Evolutionary conservation across 169 alveolate genomes (phyloP).

Genomic region (Plasmodium knowlesi): DNA sequence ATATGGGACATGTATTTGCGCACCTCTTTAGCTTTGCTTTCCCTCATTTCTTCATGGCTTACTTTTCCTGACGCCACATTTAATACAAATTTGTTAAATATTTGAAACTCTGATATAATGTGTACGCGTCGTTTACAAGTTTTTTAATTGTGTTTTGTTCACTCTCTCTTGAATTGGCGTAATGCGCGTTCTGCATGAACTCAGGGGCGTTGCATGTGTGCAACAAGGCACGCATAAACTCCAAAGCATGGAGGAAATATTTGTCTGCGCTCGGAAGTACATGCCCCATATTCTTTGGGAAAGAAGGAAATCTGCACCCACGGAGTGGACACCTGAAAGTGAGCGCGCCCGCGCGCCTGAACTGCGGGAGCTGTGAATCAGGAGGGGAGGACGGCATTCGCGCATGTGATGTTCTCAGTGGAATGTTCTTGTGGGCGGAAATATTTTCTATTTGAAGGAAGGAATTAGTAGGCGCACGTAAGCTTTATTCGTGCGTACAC

Average conservation of each 20-base stretch:
- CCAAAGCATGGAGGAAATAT: neutral
- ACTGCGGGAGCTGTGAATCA: neutral
- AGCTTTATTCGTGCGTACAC: neutral
- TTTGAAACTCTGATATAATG: slow-evolving; percentile 46
- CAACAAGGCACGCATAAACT: neutral
- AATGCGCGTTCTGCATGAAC: neutral
- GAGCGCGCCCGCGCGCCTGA: neutral
- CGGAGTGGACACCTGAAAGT: neutral
- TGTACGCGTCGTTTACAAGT: slow-evolving; percentile 5
- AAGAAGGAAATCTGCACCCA: neutral
- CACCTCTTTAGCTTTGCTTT: neutral
- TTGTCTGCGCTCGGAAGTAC: neutral
- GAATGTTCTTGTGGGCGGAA: slow-evolving; percentile 13
- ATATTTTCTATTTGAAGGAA: slow-evolving; percentile 21
- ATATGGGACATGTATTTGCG: neutral
- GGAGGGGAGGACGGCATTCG: neutral
- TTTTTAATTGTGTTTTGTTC: slow-evolving; percentile 14
- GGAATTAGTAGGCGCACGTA: neutral
- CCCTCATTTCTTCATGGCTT: neutral
- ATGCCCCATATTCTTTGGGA: neutral
- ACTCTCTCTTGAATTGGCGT: neutral
- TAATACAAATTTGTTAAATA: slow-evolving; percentile 18
- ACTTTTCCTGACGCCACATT: neutral
- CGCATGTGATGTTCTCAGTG: slow-evolving; percentile 9
- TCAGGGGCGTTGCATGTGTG: neutral